These are phyloP conservation scores for Symbiodinium natans DNA, from an alignment of 73 alveolate genomes.

Conservation along the genomic window DNA sequence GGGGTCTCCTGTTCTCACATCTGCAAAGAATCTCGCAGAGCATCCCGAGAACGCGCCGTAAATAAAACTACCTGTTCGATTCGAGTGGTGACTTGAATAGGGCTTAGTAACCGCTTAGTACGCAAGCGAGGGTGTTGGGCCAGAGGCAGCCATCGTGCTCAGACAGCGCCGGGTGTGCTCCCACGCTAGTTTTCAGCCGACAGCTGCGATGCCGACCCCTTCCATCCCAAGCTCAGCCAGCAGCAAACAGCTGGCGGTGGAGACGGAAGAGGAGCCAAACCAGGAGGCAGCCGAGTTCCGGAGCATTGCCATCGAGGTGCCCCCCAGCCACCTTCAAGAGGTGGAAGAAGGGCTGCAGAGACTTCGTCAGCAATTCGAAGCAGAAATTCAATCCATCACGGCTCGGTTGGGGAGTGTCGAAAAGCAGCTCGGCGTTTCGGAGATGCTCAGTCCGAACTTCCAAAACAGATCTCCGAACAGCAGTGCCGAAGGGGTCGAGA, in stretches of 20 bases:
- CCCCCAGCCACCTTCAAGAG: not conserved
- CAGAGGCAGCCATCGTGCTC: too few species aligned
- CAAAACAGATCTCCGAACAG: not conserved
- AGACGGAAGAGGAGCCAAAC: not conserved
- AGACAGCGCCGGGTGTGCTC: too few species aligned
- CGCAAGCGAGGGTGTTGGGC: too few species aligned
- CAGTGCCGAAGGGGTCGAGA: too few species aligned
- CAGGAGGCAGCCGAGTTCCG: not conserved
- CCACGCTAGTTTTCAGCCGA: too few species aligned
- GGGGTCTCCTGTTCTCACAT: too few species aligned
- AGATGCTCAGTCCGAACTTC: not conserved
- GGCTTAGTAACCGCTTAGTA: too few species aligned
- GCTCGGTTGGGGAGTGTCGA: not conserved
- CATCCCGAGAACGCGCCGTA: too few species aligned
- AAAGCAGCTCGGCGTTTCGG: not conserved
- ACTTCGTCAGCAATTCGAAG: not conserved
- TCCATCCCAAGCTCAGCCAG: not conserved
- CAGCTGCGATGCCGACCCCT: not conserved
- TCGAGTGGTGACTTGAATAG: too few species aligned
- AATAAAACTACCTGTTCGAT: too few species aligned
- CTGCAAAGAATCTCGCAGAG: too few species aligned
- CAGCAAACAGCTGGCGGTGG: too few species aligned
- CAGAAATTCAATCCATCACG: not conserved
- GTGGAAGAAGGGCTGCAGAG: not conserved
- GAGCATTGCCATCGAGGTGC: not conserved